Conservation (phyloP, 345 rosid species). For the Zanthoxylum bungeanum region DNA sequence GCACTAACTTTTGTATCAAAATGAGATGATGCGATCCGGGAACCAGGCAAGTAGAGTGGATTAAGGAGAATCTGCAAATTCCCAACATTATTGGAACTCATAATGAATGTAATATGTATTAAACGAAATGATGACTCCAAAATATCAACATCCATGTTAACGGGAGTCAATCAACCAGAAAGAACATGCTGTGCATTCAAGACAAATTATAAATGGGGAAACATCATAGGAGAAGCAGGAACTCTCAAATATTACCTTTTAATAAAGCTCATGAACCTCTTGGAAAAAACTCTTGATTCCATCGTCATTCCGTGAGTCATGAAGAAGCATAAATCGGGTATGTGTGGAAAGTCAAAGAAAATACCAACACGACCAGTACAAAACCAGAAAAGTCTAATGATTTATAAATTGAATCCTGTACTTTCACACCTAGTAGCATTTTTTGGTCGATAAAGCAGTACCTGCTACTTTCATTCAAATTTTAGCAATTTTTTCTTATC, state of each 20-base stretch:
- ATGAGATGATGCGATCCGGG: constrained; percentile 83
- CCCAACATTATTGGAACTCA: background rate
- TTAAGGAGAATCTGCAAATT: constrained; percentile 79
- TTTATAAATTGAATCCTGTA: background rate
- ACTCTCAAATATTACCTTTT: constrained; percentile 37
- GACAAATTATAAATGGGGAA: background rate
- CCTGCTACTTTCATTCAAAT: background rate
- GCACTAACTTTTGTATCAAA: constrained; percentile 93
- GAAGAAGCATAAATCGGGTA: constrained; percentile 93
- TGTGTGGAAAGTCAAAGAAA: constrained; percentile 62
- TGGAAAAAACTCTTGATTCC: constrained; percentile 97
- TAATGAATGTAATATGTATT: background rate
- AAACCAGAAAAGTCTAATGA: background rate
- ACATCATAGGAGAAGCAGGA: background rate
- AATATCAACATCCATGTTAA: background rate
- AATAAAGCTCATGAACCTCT: constrained; percentile 77
- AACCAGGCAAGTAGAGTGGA: constrained; percentile 89
- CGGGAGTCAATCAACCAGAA: background rate
- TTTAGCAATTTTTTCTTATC: background rate
- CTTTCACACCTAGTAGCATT: background rate
- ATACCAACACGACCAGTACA: background rate
- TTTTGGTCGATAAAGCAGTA: background rate
- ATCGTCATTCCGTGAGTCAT: constrained; percentile 91
- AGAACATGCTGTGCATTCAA: background rate
- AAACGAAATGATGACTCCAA: background rate